Conservation (phyloP, 768 basidiomycete genomes). For the Udeniomyces megalosporus region DNA sequence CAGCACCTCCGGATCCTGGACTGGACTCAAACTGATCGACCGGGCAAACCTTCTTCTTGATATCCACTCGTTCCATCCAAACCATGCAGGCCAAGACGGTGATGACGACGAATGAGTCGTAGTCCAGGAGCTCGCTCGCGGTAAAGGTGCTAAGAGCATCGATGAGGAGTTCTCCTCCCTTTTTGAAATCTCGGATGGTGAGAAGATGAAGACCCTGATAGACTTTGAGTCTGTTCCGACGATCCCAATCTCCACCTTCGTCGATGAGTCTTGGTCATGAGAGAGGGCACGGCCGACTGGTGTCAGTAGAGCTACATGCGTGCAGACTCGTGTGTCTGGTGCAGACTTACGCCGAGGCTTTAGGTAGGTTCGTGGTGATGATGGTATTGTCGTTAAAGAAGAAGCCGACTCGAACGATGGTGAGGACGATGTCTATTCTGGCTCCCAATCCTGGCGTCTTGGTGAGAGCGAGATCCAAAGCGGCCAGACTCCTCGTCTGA, state of each 20-base stretch:
- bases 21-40: neutral
- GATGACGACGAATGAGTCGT: constrained; percentile 76
- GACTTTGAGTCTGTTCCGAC: constrained; percentile 89
- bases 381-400: constrained; percentile 69
- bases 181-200: constrained; percentile 80
- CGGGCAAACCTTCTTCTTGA: constrained; percentile 64
- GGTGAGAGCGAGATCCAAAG: constrained; percentile 66
- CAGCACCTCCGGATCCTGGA: neutral
- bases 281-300: too few species aligned
- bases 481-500: constrained; percentile 64
- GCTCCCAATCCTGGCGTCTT: constrained; percentile 88
- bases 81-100: constrained; percentile 67
- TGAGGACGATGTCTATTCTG: constrained; percentile 79
- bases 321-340: too few species aligned
- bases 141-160: constrained; percentile 92
- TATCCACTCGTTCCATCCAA: constrained; percentile 58
- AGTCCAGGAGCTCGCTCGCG: constrained; percentile 69
- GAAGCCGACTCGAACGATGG: constrained; percentile 73
- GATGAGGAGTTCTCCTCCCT: constrained; percentile 64
- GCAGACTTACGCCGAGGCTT: constrained; percentile 59
- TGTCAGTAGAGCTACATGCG: too few species aligned
- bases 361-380: constrained; percentile 52
- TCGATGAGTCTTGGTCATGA: constrained; percentile 89
- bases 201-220: constrained; percentile 74
- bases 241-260: constrained; percentile 94